Base-by-base conservation (phyloP, 2,329 filamentous ascomycete genomes). In the Paraconiothyrium brasiliense region DNA sequence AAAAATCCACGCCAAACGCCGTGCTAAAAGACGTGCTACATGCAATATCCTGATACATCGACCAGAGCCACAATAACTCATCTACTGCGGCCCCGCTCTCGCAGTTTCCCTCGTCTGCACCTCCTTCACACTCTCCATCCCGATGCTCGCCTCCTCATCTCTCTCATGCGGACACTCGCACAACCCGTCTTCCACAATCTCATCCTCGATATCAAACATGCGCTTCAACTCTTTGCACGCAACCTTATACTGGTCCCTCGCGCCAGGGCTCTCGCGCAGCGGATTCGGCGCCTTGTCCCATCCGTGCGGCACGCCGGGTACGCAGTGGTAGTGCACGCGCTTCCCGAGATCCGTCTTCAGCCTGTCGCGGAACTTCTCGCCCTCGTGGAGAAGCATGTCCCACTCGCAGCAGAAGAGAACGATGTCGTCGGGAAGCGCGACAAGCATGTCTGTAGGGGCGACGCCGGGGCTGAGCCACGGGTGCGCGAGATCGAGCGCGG, bases 281-380 rank as follows among this genome's bases (percentile, higher is more conserved):
- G 87, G 87, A 69, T 89, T 89, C 0, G 88, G 87, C 32, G 84
- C 85, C 77, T 90, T 91, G 69, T 91, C 89, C 84, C 89, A 91
- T 0, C 84, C 88, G 71, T 90, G 89, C 32, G 84, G 83, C 24
- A 88, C 87, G 2, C 82, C 86, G 3, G 81, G 78, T 2, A 90
- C 83, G 76, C 88, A 84, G 30, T 83, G 84, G 67, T 88, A 89
- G 55, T 81, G 78, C 1, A 90, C 85, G 8, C 82, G 81, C 77
- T 89, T 90, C 27, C 80, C 80, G 5, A 87, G 74, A 1, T 81
- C 80, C 1, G 77, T 72, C 51, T 80, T 74, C 9, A 93, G 75
- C 22, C 89, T 82, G 55, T 87, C 82, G 11, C 86, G 84, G 64
- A 93, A 89, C 4, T 82, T 80, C 62, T 89, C 80, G 6, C 86